Percentiles rank a stretch among this genome's conserved stretches.
Conservation (phyloP, 805 yeast species). For the Teunomyces funiuensis region DNA sequence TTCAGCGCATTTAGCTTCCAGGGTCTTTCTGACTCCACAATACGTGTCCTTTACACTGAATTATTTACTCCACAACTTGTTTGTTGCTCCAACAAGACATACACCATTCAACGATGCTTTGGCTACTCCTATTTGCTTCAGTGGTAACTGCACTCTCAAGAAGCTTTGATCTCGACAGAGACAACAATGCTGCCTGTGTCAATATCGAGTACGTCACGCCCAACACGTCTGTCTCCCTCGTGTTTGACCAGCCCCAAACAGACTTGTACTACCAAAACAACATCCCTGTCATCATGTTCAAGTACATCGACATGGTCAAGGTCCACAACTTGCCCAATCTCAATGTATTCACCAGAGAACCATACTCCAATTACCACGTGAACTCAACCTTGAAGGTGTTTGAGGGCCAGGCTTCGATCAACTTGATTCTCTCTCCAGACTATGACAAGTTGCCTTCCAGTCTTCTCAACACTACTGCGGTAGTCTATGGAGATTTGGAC, state of each 20-base stretch:
- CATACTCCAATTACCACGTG: slow-evolving; percentile 5
- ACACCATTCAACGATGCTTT: no score
- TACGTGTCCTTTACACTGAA: no score
- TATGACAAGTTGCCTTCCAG: slow-evolving; percentile 4
- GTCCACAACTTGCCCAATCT: slow-evolving; percentile 11
- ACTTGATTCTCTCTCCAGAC: slow-evolving; percentile 4
- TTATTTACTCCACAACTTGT: no score
- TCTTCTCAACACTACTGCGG: slow-evolving; percentile 5
- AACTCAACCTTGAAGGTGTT: slow-evolving; percentile 5
- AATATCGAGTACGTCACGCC: slow-evolving; percentile 6
- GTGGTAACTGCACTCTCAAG: background rate
- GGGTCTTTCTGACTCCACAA: no score
- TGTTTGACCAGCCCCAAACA: slow-evolving; percentile 5
- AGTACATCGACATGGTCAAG: slow-evolving; percentile 13
- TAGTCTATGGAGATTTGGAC: slow-evolving; percentile 2
- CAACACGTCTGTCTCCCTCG: slow-evolving; percentile 8
- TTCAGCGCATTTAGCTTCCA: no score
- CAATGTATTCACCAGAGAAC: slow-evolving; percentile 8
- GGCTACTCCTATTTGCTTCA: background rate
- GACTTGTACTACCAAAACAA: slow-evolving; percentile 5
- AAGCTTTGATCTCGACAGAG: slow-evolving; percentile 2
- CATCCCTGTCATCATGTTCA: slow-evolving; percentile 11
- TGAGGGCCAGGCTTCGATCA: background rate
- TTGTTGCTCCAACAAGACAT: no score
- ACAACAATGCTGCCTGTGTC: slow-evolving; percentile 12